These are phyloP conservation scores for Lasiosphaeris hirsuta DNA, from an alignment of 495 filamentous ascomycete genomes.

Conservation along the genomic window DNA sequence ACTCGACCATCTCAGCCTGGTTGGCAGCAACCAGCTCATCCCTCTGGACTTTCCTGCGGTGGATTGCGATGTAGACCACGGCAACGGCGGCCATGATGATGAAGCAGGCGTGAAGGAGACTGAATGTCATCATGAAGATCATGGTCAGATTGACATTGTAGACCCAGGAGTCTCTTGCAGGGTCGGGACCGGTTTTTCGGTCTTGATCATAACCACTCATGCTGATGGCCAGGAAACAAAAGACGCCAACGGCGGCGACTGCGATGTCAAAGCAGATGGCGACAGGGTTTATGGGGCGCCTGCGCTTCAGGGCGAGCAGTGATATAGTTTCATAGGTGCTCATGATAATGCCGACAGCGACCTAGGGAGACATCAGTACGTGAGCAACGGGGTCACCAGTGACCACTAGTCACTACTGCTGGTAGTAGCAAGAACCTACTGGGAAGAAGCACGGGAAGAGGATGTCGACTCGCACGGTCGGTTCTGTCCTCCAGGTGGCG, in stretches of 20 bases:
- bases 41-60: not conserved
- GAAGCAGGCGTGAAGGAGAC: conserved; percentile 22
- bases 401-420: not conserved
- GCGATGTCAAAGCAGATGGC: conserved; percentile 20
- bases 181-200: not conserved
- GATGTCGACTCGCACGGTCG: conserved; percentile 21
- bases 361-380: conserved; percentile 3
- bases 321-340: conserved; percentile 24
- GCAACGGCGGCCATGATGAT: conserved; percentile 21
- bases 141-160: conserved; percentile 23
- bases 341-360: conserved; percentile 11
- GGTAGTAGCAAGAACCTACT: conserved; percentile 3
- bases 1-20: conserved; percentile 23
- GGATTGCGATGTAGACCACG: conserved; percentile 4
- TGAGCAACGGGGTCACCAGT: not conserved
- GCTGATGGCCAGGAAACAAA: conserved; percentile 26
- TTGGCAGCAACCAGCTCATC: conserved; percentile 8
- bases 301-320: conserved; percentile 14
- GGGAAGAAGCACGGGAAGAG: conserved; percentile 29
- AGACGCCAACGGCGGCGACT: conserved; percentile 17
- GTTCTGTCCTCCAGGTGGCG: conserved; percentile 16
- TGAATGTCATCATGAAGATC: conserved; percentile 31
- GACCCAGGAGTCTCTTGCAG: conserved; percentile 10
- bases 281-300: conserved; percentile 21
- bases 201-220: conserved; percentile 5